These are phyloP conservation scores for Pseudonitzschia pungens DNA, from an alignment of 108 stramenopile species.

Conservation along the genomic window DNA sequence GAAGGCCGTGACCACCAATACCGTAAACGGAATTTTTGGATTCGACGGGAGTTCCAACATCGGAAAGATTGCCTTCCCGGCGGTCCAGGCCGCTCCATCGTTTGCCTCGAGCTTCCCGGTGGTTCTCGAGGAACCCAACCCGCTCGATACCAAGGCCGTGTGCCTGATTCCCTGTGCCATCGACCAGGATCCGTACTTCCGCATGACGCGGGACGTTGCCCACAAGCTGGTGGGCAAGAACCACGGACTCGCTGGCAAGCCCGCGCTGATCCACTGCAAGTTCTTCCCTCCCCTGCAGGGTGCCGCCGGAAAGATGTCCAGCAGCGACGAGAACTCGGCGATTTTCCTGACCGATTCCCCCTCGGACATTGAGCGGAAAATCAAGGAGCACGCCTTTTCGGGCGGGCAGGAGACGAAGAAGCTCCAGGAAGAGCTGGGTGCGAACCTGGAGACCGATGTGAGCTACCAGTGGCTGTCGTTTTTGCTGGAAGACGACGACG, in stretches of 20 bases:
- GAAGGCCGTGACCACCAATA: slow-evolving; percentile 94
- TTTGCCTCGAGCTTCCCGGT: slow-evolving; percentile 91
- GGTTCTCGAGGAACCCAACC: slow-evolving; percentile 59
- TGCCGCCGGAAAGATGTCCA: slow-evolving; percentile 94
- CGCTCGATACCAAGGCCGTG: slow-evolving; percentile 49
- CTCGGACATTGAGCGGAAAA: slow-evolving; percentile 81
- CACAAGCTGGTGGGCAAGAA: slow-evolving; percentile 70
- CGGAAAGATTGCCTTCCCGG: slow-evolving; percentile 94
- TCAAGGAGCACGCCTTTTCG: slow-evolving; percentile 90
- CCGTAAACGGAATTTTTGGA: slow-evolving; percentile 96
- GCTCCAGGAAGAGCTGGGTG: slow-evolving; percentile 91
- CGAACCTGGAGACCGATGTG: slow-evolving; percentile 95
- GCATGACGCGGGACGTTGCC: slow-evolving; percentile 98
- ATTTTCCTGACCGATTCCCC: slow-evolving; percentile 97
- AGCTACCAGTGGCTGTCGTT: slow-evolving; percentile 96
- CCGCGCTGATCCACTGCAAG: slow-evolving; percentile 96
- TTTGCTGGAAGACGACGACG: slow-evolving; percentile 98
- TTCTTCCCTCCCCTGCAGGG: slow-evolving; percentile 99
- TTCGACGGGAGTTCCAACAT: slow-evolving; percentile 91
- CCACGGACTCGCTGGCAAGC: slow-evolving; percentile 85
- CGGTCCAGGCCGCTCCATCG: slow-evolving; percentile 95
- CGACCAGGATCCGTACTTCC: slow-evolving; percentile 99
- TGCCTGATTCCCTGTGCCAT: slow-evolving; percentile 98
- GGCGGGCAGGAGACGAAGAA: slow-evolving; percentile 95
- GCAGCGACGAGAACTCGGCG: slow-evolving; percentile 81